Percentiles rank a stretch among this genome's conserved stretches.
Evolutionary conservation across 805 yeast genomes (phyloP).

Genomic region (Grigorovia transvaalensis): DNA sequence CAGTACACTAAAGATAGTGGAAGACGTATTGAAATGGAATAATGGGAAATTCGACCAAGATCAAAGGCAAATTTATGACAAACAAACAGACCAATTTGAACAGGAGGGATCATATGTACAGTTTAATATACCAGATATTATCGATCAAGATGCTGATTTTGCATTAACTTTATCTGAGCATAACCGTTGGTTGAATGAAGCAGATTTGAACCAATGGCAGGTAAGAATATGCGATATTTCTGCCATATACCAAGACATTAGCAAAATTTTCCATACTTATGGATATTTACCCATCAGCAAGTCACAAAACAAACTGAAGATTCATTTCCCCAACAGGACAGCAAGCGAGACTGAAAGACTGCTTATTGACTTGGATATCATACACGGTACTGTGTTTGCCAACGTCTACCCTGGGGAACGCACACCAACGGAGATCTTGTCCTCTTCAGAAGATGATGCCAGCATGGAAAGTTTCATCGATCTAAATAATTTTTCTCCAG

Average conservation of each 20-base stretch:
- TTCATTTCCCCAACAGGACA: slow-evolving; percentile 67
- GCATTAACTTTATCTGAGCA: neutral
- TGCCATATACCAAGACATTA: slow-evolving; percentile 15
- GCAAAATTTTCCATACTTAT: slow-evolving; percentile 38
- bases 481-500: slow-evolving; percentile 12
- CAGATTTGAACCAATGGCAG: slow-evolving; percentile 3
- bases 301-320: slow-evolving; percentile 32
- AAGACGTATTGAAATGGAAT: neutral
- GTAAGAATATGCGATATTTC: slow-evolving; percentile 2
- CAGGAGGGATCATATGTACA: slow-evolving; percentile 45
- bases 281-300: slow-evolving; percentile 58
- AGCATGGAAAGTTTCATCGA: neutral
- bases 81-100: neutral
- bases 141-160: slow-evolving; percentile 2
- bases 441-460: neutral
- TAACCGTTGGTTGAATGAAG: neutral
- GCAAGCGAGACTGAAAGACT: slow-evolving; percentile 44
- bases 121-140: slow-evolving; percentile 35
- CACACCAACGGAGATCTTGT: neutral
- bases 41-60: neutral
- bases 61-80: neutral
- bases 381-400: slow-evolving; percentile 41
- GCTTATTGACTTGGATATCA: slow-evolving; percentile 48
- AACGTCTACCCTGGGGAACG: neutral
- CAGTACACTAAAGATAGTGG: neutral